Base-by-base conservation (phyloP, 306 rosid species). In the Inga laurina region DNA sequence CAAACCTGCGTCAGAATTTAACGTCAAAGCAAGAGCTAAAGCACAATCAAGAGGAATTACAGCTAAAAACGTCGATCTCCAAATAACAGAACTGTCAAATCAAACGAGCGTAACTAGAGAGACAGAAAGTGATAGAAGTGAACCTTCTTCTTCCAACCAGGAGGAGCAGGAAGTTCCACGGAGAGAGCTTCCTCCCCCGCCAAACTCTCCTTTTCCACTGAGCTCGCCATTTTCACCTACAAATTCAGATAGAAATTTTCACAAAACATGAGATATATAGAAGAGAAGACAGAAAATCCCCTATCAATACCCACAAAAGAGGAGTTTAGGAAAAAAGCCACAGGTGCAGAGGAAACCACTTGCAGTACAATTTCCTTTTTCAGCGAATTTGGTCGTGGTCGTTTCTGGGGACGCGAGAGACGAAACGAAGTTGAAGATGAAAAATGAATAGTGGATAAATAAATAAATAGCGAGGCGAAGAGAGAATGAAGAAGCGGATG, bases 131-230 rank as follows among this genome's bases (percentile, higher is more conserved):
- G 74, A 21, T 1, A 44, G 72, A 81, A 82, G 75, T 59, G 83
- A 19, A 96, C 99, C 96, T 93, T 92, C 89, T 96, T 96, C 78
- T 85, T 85, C 99, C 99, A 96, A 84, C 97, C 98, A 87, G 94
- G 79, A 74, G 99, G 99, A 86, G 99, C 99, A 65, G 98, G 97
- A 5, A 96, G 91, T 83, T 96, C 99, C 54, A 96, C 16, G 76
- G 98, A 93, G 77, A 96, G 83, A 85, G 90, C 79, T 81, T 93
- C 99, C 57, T 94, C 95, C 49, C 72, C 87, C 66, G 76, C 87
- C 7, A 48, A 27, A 77, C 64, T 62, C 84, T 89, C 93, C 82
- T 88, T 90, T 85, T 92, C 93, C 85, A 89, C 94, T 86, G 95
- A 86, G 78, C 85, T 91, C 87, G 97, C 92, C 99, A 96, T 92